Percentiles rank a stretch among this genome's conserved stretches.
Conservation (phyloP, 2,329 filamentous ascomycete species). For the Bisporella sp. region DNA sequence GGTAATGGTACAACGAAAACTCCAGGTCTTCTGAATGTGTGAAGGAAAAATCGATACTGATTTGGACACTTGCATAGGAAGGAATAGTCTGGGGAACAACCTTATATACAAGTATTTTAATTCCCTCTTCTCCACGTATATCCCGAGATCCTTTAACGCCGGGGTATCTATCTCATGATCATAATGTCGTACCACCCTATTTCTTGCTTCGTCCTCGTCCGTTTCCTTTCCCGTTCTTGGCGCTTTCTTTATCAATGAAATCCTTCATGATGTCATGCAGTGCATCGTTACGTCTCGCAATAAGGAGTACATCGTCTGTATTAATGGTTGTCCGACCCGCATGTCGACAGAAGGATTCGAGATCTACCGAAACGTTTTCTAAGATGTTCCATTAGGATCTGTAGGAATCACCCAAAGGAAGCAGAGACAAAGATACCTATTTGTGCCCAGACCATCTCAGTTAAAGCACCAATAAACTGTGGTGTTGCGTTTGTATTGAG, state of each 20-base stretch:
- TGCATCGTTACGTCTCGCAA: constrained; percentile 81
- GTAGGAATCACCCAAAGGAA: neutral
- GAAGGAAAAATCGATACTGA: neutral
- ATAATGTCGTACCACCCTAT: neutral
- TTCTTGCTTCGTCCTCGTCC: constrained; percentile 6
- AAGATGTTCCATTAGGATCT: neutral
- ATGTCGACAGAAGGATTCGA: constrained; percentile 66
- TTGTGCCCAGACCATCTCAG: constrained; percentile 81
- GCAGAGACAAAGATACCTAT: constrained; percentile 57
- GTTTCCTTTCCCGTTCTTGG: constrained; percentile 16
- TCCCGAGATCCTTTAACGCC: neutral
- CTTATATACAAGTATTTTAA: neutral
- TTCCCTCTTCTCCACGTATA: neutral
- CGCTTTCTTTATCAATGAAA: constrained; percentile 56
- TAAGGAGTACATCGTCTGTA: constrained; percentile 79
- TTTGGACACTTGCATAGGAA: neutral
- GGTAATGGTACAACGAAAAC: neutral
- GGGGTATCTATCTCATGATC: no score
- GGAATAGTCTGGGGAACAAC: neutral
- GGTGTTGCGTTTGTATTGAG: constrained; percentile 80
- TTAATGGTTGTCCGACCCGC: constrained; percentile 74
- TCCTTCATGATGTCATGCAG: constrained; percentile 68
- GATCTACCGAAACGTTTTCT: constrained; percentile 50
- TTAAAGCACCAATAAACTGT: constrained; percentile 80
- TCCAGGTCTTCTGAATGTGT: neutral